phyloP scores from a whole-genome alignment of 257 asterid genomes.

The Gardenia jasminoides region DNA sequence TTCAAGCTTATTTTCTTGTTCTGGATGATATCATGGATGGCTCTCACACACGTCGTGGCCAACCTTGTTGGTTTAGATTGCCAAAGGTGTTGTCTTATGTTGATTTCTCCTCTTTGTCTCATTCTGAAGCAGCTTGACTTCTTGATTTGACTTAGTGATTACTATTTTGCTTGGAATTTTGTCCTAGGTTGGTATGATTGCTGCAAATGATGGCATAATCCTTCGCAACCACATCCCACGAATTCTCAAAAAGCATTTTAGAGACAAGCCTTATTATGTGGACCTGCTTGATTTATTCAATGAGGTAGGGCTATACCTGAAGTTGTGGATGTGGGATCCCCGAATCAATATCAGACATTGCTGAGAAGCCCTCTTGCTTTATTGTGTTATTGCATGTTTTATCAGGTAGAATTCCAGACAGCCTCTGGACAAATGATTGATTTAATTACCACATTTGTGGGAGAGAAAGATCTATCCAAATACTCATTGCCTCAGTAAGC shows the following conservation, averaged over 20 bases:
- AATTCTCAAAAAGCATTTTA: conserved; percentile 88
- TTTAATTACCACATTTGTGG: conserved; percentile 79
- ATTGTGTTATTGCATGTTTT: neutral
- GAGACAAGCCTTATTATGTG: conserved; percentile 75
- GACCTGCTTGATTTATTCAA: conserved; percentile 86
- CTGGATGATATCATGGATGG: conserved; percentile 91
- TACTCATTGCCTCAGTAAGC: conserved; percentile 83
- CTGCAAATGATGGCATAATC: conserved; percentile 77
- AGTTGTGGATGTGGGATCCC: neutral
- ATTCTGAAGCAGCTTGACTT: conserved; percentile 1
- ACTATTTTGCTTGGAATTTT: neutral
- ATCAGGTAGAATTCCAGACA: conserved; percentile 52
- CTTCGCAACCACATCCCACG: conserved; percentile 93
- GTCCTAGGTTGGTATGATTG: conserved; percentile 84
- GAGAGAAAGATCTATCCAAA: conserved; percentile 85
- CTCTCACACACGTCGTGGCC: conserved; percentile 91
- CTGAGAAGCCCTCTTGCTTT: neutral
- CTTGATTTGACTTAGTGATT: conserved; percentile 2
- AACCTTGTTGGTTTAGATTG: conserved; percentile 84
- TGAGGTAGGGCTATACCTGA: conserved; percentile 46
- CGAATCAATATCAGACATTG: neutral
- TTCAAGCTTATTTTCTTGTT: conserved; percentile 94
- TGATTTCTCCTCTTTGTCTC: conserved; percentile 19
- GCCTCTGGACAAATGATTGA: conserved; percentile 97
- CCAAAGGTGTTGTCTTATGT: conserved; percentile 55